These are phyloP conservation scores for Betula pendula DNA, from an alignment of 306 rosid species.

Conservation along the genomic window DNA sequence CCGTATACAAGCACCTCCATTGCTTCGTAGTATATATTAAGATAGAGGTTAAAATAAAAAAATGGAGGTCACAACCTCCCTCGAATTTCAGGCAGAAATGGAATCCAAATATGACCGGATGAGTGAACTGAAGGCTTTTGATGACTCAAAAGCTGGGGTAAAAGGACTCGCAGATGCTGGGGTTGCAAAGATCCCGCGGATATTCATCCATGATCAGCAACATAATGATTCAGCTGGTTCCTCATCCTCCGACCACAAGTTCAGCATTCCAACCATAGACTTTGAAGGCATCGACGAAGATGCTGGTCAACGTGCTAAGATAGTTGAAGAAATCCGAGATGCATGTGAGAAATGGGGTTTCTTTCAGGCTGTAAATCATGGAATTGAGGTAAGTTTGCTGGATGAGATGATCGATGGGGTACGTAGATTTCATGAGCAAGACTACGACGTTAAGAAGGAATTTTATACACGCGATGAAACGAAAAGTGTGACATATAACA, in stretches of 20 bases:
- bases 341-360: constrained; percentile 51
- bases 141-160: constrained; percentile 41
- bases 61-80: no score
- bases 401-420: constrained; percentile 43
- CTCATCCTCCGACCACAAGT: constrained; percentile 1
- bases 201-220: constrained; percentile 28
- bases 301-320: constrained; percentile 12
- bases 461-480: constrained; percentile 38
- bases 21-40: no score
- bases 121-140: constrained; percentile 35
- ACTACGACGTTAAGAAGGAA: constrained; percentile 41
- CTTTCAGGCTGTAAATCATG: constrained; percentile 56
- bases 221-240: background rate
- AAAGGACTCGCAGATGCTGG: constrained; percentile 46
- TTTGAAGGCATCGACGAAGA: constrained; percentile 30
- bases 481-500: constrained; percentile 18
- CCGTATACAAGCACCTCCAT: background rate
- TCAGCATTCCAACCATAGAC: constrained; percentile 44
- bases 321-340: constrained; percentile 30
- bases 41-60: no score
- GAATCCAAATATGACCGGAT: constrained; percentile 11
- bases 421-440: constrained; percentile 46
- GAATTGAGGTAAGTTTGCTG: constrained; percentile 25
- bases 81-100: no score
- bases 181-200: constrained; percentile 32